Conservation (phyloP, 352 stramenopile species). For the Pythium aquatile region DNA sequence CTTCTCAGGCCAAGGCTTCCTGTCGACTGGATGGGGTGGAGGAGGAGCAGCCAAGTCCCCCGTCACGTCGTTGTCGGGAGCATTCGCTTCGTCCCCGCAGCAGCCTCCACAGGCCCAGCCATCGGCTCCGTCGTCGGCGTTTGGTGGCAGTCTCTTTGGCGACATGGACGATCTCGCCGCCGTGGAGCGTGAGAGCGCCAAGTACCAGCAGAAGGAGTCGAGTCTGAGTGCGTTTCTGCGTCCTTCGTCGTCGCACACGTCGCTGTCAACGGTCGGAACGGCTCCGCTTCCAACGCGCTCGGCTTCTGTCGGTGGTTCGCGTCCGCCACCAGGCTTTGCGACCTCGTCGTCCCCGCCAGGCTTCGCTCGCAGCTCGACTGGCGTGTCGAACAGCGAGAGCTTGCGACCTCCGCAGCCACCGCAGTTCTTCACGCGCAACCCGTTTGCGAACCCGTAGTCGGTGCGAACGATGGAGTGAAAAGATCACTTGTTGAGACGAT, state of each 20-base stretch:
- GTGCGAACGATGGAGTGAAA: background rate
- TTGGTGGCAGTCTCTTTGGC: constrained; percentile 31
- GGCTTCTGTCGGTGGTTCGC: constrained; percentile 29
- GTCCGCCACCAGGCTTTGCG: constrained; percentile 36
- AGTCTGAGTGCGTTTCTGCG: constrained; percentile 72
- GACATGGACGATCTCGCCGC: constrained; percentile 69
- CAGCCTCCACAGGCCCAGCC: constrained; percentile 9
- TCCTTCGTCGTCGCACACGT: constrained; percentile 21
- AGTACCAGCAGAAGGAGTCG: constrained; percentile 70
- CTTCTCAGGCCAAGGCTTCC: constrained; percentile 32
- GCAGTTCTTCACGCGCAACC: constrained; percentile 50
- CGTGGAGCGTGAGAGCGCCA: constrained; percentile 60
- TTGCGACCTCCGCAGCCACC: constrained; percentile 15
- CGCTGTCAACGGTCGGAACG: background rate
- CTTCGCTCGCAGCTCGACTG: constrained; percentile 25
- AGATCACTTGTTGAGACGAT: background rate
- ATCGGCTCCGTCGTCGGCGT: background rate
- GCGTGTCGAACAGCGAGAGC: constrained; percentile 5
- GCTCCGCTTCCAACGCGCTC: constrained; percentile 16
- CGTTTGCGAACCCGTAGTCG: constrained; percentile 60
- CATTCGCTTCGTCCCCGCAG: background rate
- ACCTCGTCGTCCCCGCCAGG: constrained; percentile 12
- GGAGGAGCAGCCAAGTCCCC: constrained; percentile 2
- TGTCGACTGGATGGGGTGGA: constrained; percentile 49
- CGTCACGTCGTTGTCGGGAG: constrained; percentile 9